phyloP scores from a whole-genome alignment of 352 stramenopile species.

The Plasmopara viticola region DNA sequence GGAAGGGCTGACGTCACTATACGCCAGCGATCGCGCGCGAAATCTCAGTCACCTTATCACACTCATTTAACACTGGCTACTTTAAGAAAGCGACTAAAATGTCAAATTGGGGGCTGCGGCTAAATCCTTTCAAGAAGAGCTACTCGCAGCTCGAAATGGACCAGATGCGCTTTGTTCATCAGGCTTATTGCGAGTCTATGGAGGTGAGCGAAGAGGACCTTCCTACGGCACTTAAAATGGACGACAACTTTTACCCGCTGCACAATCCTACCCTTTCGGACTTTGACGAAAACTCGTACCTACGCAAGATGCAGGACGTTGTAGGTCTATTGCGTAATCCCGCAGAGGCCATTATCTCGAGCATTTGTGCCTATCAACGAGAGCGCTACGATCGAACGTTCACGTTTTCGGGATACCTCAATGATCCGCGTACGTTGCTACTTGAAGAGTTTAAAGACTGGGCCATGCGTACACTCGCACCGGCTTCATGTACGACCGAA shows the following conservation, averaged over 20 bases:
- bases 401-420: slow-evolving; percentile 72
- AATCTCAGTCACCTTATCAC: slow-evolving; percentile 10
- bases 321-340: slow-evolving; percentile 73
- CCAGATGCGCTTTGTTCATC: slow-evolving; percentile 83
- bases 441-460: slow-evolving; percentile 85
- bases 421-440: slow-evolving; percentile 74
- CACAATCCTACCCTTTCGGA: slow-evolving; percentile 71
- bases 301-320: slow-evolving; percentile 85
- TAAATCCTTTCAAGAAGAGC: slow-evolving; percentile 76
- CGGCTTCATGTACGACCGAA: slow-evolving; percentile 70
- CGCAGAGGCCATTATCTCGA: slow-evolving; percentile 80
- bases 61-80: background rate
- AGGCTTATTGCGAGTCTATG: slow-evolving; percentile 82
- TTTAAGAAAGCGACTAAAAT: slow-evolving; percentile 20
- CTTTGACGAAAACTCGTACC: slow-evolving; percentile 84
- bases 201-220: slow-evolving; percentile 78
- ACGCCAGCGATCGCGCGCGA: slow-evolving; percentile 1
- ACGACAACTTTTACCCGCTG: slow-evolving; percentile 73
- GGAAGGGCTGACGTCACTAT: slow-evolving; percentile 5
- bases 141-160: slow-evolving; percentile 82
- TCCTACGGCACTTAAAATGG: slow-evolving; percentile 77
- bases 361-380: slow-evolving; percentile 77
- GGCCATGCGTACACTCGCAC: slow-evolving; percentile 72
- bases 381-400: slow-evolving; percentile 74
- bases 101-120: slow-evolving; percentile 76